Percentiles rank a stretch among this genome's conserved stretches.
Evolutionary conservation across 257 asterid species (phyloP).

Genomic region (Nicotiana tabacum): DNA sequence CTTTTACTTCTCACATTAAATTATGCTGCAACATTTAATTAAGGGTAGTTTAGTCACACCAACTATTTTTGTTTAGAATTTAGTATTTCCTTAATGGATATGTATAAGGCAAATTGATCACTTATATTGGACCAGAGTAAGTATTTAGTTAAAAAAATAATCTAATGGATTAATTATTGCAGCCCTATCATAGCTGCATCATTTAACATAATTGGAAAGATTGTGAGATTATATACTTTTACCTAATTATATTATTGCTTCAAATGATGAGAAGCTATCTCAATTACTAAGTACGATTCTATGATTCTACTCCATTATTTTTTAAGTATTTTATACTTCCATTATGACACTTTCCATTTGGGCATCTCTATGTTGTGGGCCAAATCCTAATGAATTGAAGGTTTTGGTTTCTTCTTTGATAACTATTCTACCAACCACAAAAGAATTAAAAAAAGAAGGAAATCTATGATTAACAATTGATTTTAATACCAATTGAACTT

Average conservation of each 20-base stretch:
- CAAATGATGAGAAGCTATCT: conserved; percentile 23
- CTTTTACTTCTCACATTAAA: too few relatives aligned
- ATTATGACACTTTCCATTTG: neutral
- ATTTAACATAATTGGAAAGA: neutral
- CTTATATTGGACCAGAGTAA: too few relatives aligned
- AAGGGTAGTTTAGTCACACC: too few relatives aligned
- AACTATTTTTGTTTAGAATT: too few relatives aligned
- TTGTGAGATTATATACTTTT: neutral
- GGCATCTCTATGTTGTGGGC: neutral
- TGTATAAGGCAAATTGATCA: too few relatives aligned
- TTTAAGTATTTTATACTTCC: neutral
- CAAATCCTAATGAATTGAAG: neutral
- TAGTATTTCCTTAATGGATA: too few relatives aligned
- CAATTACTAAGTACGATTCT: conserved; percentile 6
- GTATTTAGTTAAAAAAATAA: neutral
- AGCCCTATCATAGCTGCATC: neutral
- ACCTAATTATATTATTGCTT: conserved; percentile 34
- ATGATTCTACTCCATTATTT: neutral
- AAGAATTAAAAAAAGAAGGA: too few relatives aligned
- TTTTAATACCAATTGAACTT: too few relatives aligned
- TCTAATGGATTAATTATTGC: neutral
- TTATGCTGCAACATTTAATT: too few relatives aligned
- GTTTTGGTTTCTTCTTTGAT: too few relatives aligned
- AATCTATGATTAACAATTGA: too few relatives aligned
- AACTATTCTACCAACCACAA: neutral